Conservation (phyloP, 257 asterid genomes). For the Haberlea rhodopensis region DNA sequence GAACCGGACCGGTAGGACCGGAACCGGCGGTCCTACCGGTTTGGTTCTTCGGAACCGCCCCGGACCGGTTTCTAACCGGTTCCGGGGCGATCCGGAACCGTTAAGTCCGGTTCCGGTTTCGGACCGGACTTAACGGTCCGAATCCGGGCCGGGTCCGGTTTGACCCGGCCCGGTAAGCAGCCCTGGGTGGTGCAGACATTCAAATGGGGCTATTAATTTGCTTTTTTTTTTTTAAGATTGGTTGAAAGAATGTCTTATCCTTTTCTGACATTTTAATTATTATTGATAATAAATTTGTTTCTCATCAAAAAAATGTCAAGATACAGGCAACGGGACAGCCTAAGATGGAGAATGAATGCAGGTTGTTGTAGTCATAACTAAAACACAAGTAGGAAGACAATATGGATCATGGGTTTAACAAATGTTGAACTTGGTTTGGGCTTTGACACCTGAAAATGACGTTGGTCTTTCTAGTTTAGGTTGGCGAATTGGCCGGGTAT, state of each 20-base stretch:
- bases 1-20: too few species aligned
- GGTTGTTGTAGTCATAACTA: background rate
- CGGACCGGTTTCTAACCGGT: too few species aligned
- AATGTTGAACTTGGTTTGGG: background rate
- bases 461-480: background rate
- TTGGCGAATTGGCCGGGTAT: background rate
- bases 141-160: too few species aligned
- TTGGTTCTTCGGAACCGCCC: too few species aligned
- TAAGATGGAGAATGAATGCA: background rate
- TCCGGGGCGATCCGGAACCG: too few species aligned
- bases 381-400: background rate
- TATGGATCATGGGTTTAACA: background rate
- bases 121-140: too few species aligned
- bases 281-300: too few species aligned
- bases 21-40: too few species aligned
- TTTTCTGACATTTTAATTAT: too few species aligned
- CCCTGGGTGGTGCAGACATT: too few species aligned
- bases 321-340: background rate
- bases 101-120: too few species aligned
- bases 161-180: too few species aligned
- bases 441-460: background rate
- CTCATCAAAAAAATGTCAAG: background rate
- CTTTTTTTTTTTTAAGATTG: background rate
- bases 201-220: background rate
- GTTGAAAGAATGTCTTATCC: background rate